phyloP scores from a whole-genome alignment of 176 grass and related monocot genomes.

The Hsuehochloa calcarea region DNA sequence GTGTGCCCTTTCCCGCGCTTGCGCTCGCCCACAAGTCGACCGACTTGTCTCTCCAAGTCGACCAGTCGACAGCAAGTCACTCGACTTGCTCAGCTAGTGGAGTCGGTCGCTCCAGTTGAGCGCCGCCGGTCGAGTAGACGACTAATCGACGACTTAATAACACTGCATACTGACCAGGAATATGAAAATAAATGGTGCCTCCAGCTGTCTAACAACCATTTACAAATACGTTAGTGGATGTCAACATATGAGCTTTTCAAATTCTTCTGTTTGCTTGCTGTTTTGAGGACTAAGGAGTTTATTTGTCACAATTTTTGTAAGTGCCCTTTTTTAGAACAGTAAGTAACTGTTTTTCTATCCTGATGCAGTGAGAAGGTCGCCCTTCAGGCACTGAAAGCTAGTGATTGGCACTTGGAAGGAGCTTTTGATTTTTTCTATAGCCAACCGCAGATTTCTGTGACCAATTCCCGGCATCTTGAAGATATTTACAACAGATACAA shows the following conservation, averaged over 20 bases:
- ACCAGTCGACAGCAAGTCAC: no score
- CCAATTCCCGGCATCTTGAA: conserved; percentile 77
- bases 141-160: no score
- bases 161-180: not conserved
- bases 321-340: not conserved
- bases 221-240: not conserved
- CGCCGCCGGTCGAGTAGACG: no score
- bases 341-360: not conserved
- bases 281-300: not conserved
- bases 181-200: not conserved
- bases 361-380: conserved; percentile 87
- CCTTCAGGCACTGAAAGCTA: conserved; percentile 91
- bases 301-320: not conserved
- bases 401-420: conserved; percentile 98
- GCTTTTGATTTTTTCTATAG: conserved; percentile 98
- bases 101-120: no score
- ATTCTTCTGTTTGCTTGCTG: not conserved
- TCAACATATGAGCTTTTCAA: not conserved
- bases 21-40: no score
- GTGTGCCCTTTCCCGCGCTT: no score
- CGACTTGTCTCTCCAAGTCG: no score
- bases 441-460: conserved; percentile 81
- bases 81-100: no score
- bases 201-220: not conserved
- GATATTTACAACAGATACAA: conserved; percentile 90